A percentile compares a stretch with the other conserved stretches of the same genome.
Evolutionary conservation across 768 basidiomycete genomes (phyloP).

Genomic region (Tephrocybe sp.): DNA sequence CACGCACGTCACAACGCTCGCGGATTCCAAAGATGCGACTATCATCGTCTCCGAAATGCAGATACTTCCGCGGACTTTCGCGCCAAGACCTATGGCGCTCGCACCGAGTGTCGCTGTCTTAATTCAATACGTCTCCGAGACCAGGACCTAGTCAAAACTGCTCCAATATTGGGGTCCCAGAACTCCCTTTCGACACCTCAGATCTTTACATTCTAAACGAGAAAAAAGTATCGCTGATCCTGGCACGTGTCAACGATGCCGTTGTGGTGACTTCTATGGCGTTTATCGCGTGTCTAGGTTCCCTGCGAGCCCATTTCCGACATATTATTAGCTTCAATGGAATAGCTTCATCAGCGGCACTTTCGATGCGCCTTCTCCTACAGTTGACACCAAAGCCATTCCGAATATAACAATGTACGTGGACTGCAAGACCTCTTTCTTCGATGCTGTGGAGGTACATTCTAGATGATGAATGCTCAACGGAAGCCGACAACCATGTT

Average conservation of each 20-base stretch:
- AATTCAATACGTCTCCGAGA: not conserved
- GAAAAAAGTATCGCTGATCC: not conserved
- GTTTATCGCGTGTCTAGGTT: not conserved
- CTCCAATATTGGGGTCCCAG: not conserved
- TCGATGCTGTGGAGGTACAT: constrained; percentile 1
- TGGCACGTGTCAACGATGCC: not conserved
- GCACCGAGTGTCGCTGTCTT: not conserved
- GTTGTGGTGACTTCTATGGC: not conserved
- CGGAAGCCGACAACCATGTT: not conserved
- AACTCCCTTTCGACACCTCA: not conserved
- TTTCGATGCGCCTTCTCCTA: not conserved
- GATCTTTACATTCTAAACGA: not conserved
- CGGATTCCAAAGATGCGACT: not conserved
- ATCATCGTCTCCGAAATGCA: not conserved
- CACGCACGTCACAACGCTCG: not conserved
- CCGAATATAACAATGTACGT: not conserved
- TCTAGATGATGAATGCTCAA: not conserved
- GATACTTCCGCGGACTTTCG: not conserved
- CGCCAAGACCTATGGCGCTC: constrained; percentile 3
- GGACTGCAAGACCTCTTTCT: not conserved
- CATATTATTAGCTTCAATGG: not conserved
- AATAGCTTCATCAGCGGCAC: not conserved
- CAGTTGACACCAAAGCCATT: not conserved
- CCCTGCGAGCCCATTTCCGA: not conserved
- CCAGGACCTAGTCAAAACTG: not conserved